Base-by-base conservation (phyloP, 176 grass and related monocot species). In the Eleusine indica region DNA sequence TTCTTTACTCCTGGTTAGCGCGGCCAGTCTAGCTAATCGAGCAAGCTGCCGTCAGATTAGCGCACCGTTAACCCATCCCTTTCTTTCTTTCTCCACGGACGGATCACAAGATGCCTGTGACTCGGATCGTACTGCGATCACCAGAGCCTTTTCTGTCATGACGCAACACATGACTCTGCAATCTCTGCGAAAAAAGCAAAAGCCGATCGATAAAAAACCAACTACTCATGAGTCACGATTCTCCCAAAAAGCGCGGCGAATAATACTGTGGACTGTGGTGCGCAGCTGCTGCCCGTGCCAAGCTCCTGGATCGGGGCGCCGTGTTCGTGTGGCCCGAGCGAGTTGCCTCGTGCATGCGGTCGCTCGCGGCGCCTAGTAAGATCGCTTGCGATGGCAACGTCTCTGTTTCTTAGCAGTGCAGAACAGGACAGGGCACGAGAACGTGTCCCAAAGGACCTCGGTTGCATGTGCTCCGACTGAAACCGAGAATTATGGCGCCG, bases 61-160 rank as follows among this genome's bases (percentile, higher is more conserved):
- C 47, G 15, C 73, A 11, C 73, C 81, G 81, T 68, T 68, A 76
- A 76, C 62, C 61, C 72, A 44, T 84, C 47, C 10, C 15, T 16
- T 16, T 8, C 7, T 43, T 43, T 43, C 66, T 83, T 40, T 76
- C 48, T 77, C 14, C 22, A 14, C 43, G 15, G 16, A 25, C 57
- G n/a, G 48, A 0, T 61, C 47, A 84, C 73, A 19, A 37, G 82
- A 84, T 58, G 73, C 82, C 11, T 58, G 22, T 14, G 44, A 17
- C 15, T n/a, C 22, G 18, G 56, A 6, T 51, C 42, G 35, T 62
- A 1, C 21, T 18, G 71, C 10, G 70, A 35, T 60, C 37, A 14
- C 13, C 67, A 43, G 67, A 71, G 51, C 79, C 48, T 51, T 71
- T 70, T 32, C n/a, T 44, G 67, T 67, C 37, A 61, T 60, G 52